These are phyloP conservation scores for Hsuehochloa calcarea DNA, from an alignment of 176 grass and related monocot species.

Conservation along the genomic window DNA sequence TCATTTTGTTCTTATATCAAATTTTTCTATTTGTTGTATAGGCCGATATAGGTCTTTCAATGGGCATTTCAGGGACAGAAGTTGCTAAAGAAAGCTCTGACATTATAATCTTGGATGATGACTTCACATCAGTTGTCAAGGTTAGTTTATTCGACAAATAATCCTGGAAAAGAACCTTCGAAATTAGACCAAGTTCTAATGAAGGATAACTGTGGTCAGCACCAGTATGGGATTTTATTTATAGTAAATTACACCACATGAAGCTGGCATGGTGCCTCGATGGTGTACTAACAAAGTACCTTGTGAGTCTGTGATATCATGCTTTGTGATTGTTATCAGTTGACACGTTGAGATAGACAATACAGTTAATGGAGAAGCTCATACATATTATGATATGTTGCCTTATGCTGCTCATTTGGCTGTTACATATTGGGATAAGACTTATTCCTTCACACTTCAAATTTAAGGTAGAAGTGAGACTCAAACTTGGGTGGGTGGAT, in stretches of 20 bases:
- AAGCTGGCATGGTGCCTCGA: not conserved
- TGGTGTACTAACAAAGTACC: not conserved
- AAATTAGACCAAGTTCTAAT: not conserved
- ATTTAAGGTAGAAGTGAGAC: too few species aligned
- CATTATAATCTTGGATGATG: slow-evolving; percentile 94
- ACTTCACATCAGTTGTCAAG: slow-evolving; percentile 96
- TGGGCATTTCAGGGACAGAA: slow-evolving; percentile 95
- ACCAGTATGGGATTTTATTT: slow-evolving; percentile 7
- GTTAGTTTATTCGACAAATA: slow-evolving; percentile 45
- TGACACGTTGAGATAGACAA: slow-evolving; percentile 9
- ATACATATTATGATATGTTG: slow-evolving; percentile 5
- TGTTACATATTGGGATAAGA: not conserved
- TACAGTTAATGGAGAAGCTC: not conserved
- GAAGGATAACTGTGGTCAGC: not conserved
- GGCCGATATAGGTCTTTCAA: slow-evolving; percentile 98
- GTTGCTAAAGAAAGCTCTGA: slow-evolving; percentile 99
- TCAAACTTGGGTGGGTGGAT: too few species aligned
- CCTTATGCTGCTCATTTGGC: not conserved
- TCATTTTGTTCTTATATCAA: slow-evolving; percentile 26
- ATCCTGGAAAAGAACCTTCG: not conserved
- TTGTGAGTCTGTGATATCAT: not conserved
- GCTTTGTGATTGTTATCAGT: slow-evolving; percentile 18
- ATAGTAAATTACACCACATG: not conserved
- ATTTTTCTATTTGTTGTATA: slow-evolving; percentile 37
- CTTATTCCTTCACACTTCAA: too few species aligned